phyloP scores from a whole-genome alignment of 1,284 basidiomycete species.

The Blastosporella zonata region DNA sequence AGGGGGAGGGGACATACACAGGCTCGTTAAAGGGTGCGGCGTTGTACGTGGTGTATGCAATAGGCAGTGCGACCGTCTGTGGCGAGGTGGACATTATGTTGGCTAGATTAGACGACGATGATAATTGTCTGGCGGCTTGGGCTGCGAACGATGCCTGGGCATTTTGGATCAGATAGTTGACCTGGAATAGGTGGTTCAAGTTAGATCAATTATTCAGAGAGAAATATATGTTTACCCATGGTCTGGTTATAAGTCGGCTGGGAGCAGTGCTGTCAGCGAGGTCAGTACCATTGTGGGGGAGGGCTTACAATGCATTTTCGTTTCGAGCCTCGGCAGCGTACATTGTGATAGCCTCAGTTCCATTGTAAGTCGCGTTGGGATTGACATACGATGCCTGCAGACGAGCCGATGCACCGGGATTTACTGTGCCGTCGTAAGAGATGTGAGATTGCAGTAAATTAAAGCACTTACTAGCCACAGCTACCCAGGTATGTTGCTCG shows the following conservation, averaged over 20 bases:
- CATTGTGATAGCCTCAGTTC: slow-evolving; percentile 27
- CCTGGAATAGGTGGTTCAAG: slow-evolving; percentile 14
- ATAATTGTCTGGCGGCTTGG: slow-evolving; percentile 34
- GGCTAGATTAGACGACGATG: slow-evolving; percentile 30
- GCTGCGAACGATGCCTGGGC: slow-evolving; percentile 34
- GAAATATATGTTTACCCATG: slow-evolving; percentile 20
- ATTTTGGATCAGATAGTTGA: slow-evolving; percentile 22
- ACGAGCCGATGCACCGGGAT: slow-evolving; percentile 32
- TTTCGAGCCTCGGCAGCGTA: slow-evolving; percentile 36
- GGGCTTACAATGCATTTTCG: slow-evolving; percentile 49
- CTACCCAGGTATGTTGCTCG: slow-evolving; percentile 44
- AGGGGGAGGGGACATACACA: slow-evolving; percentile 25
- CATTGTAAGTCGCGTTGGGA: slow-evolving; percentile 21
- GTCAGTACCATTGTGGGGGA: neutral
- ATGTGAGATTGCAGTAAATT: neutral
- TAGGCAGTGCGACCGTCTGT: slow-evolving; percentile 30
- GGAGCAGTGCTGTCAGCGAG: neutral
- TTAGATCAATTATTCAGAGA: neutral
- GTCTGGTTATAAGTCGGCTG: slow-evolving; percentile 35
- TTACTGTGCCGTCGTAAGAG: slow-evolving; percentile 30
- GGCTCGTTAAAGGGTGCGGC: slow-evolving; percentile 32
- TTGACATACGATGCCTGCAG: slow-evolving; percentile 28
- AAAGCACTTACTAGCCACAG: slow-evolving; percentile 34
- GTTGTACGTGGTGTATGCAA: slow-evolving; percentile 28
- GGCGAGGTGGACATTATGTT: slow-evolving; percentile 45